Percentiles rank a stretch among this genome's conserved stretches.
phyloP scores from a whole-genome alignment of 2,329 filamentous ascomycete species.

The Calonectria fujianensis region DNA sequence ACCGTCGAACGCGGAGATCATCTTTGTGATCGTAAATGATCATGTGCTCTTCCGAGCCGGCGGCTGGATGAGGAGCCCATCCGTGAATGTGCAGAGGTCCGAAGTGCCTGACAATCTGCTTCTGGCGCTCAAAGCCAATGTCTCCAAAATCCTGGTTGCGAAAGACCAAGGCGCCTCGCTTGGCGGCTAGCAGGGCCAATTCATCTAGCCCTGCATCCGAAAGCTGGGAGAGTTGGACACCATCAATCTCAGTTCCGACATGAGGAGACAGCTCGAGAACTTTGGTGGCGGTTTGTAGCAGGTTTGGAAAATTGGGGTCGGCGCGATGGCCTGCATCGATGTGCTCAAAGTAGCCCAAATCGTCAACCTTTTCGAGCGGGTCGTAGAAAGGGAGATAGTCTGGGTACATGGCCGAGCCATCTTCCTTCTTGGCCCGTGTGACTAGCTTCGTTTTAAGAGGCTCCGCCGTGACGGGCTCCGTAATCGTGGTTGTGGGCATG shows the following conservation, averaged over 20 bases:
- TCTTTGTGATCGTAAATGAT: conserved; percentile 20
- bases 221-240: conserved; percentile 12
- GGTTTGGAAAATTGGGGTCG: conserved; percentile 9
- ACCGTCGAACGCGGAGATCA: conserved; percentile 9
- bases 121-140: conserved; percentile 30
- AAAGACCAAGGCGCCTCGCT: conserved; percentile 33
- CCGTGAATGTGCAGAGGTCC: conserved; percentile 30
- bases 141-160: conserved; percentile 33
- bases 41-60: conserved; percentile 13
- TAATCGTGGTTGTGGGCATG: conserved; percentile 17
- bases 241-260: conserved; percentile 5
- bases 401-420: conserved; percentile 18
- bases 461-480: conserved; percentile 16
- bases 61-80: conserved; percentile 4
- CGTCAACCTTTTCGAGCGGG: conserved; percentile 7
- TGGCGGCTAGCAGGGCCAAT: conserved; percentile 26
- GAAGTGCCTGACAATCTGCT: conserved; percentile 32
- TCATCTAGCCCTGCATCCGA: conserved; percentile 18
- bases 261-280: conserved; percentile 14
- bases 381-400: conserved; percentile 19
- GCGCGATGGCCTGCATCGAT: background rate
- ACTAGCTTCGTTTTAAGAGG: conserved; percentile 18
- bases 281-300: background rate
- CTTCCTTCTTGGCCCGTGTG: conserved; percentile 12
- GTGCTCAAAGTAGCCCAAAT: conserved; percentile 21